A percentile compares a stretch with the other conserved stretches of the same genome.
Conservation (phyloP, 108 stramenopile genomes). For the Bacterosira constricta region DNA sequence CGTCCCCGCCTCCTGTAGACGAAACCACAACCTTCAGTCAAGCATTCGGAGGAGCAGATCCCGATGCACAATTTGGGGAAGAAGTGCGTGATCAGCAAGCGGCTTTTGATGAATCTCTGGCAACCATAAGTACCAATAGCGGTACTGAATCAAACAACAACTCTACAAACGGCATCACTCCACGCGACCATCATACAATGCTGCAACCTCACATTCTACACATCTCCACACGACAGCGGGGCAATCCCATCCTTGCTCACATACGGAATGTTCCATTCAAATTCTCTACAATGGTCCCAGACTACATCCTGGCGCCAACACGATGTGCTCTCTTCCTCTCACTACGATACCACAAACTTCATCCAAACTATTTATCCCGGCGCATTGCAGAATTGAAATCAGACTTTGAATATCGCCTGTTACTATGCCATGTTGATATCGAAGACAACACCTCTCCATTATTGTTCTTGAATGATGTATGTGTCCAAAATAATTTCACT, state of each 20-base stretch:
- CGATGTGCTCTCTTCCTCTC: constrained; percentile 78
- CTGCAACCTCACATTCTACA: constrained; percentile 71
- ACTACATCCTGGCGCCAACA: constrained; percentile 71
- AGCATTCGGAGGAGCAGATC: constrained; percentile 65
- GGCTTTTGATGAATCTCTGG: constrained; percentile 35
- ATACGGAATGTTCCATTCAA: constrained; percentile 80
- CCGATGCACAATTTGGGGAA: constrained; percentile 44
- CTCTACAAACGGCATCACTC: constrained; percentile 4
- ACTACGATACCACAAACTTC: constrained; percentile 76
- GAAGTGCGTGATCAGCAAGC: constrained; percentile 49
- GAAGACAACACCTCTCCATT: constrained; percentile 81
- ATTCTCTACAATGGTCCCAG: constrained; percentile 75
- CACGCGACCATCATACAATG: constrained; percentile 61
- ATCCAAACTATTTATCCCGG: constrained; percentile 71
- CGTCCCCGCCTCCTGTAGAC: constrained; percentile 15
- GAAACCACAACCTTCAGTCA: constrained; percentile 53
- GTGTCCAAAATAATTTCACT: constrained; percentile 74
- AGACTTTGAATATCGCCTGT: constrained; percentile 74
- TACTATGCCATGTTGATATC: constrained; percentile 89
- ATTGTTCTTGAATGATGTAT: constrained; percentile 74
- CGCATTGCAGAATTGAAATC: constrained; percentile 71
- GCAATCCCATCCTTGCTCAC: constrained; percentile 67
- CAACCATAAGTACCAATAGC: constrained; percentile 18
- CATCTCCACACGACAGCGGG: constrained; percentile 78
- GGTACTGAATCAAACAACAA: not conserved